Evolutionary conservation across 192 early-diverging fungal species (phyloP).

Genomic region (Haplosporangium gracile): DNA sequence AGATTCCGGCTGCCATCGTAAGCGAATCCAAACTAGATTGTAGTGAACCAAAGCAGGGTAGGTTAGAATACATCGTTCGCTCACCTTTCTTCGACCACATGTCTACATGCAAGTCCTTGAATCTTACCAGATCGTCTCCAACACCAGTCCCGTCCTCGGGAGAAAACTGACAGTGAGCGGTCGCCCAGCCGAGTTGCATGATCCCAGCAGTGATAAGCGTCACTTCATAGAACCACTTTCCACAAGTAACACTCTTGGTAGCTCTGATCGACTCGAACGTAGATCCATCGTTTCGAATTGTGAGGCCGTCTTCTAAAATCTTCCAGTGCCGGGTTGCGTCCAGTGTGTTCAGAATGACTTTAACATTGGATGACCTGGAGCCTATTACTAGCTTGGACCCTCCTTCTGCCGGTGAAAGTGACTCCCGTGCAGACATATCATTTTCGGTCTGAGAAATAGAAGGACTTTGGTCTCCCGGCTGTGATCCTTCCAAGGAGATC

Average conservation of each 20-base stretch:
- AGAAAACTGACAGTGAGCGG: slow-evolving; percentile 69
- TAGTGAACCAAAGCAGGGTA: slow-evolving; percentile 2
- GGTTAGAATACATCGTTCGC: neutral
- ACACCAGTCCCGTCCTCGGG: slow-evolving; percentile 86
- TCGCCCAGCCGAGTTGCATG: slow-evolving; percentile 89
- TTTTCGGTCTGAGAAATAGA: slow-evolving; percentile 16
- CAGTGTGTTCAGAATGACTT: slow-evolving; percentile 65
- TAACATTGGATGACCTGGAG: slow-evolving; percentile 39
- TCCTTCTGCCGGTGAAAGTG: neutral
- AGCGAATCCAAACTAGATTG: slow-evolving; percentile 77
- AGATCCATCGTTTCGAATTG: slow-evolving; percentile 82
- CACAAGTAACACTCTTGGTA: slow-evolving; percentile 66
- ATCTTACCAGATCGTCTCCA: slow-evolving; percentile 71
- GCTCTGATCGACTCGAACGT: slow-evolving; percentile 82
- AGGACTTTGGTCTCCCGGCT: neutral
- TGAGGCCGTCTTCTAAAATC: slow-evolving; percentile 62
- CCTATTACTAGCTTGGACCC: neutral
- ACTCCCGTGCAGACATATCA: slow-evolving; percentile 10
- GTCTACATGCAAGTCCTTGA: neutral
- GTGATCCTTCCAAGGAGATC: slow-evolving; percentile 1
- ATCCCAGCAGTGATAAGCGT: slow-evolving; percentile 75
- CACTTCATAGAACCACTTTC: slow-evolving; percentile 83
- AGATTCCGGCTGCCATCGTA: slow-evolving; percentile 80
- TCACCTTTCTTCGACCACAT: neutral
- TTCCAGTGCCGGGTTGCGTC: slow-evolving; percentile 70